phyloP scores from a whole-genome alignment of 2,329 filamentous ascomycete genomes.

The Colletotrichum abscissum region DNA sequence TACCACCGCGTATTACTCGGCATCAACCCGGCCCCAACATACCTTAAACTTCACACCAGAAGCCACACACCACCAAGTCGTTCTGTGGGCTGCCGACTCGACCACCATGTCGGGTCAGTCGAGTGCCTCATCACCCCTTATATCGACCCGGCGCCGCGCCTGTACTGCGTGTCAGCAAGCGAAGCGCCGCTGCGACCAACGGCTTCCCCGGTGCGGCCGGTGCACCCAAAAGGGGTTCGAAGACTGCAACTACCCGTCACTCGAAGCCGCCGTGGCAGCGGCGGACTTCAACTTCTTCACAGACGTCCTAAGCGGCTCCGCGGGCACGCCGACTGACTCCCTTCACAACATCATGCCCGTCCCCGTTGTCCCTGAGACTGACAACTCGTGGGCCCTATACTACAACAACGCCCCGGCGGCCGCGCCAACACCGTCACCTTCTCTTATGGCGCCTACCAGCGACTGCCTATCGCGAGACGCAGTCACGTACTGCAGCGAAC shows the following conservation, averaged over 20 bases:
- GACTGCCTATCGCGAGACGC: constrained; percentile 28
- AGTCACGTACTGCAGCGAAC: constrained; percentile 35
- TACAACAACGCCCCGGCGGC: constrained; percentile 24
- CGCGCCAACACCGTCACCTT: constrained; percentile 18
- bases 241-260: constrained; percentile 40
- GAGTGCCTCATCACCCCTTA: constrained; percentile 32
- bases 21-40: constrained; percentile 2
- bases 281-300: constrained; percentile 43
- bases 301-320: constrained; percentile 34
- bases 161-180: constrained; percentile 49
- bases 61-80: background rate
- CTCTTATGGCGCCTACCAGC: constrained; percentile 14
- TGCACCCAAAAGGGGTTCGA: constrained; percentile 42
- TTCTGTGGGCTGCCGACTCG: constrained; percentile 16
- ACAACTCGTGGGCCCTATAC: constrained; percentile 33
- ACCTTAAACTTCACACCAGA: background rate
- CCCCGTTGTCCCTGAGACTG: constrained; percentile 21
- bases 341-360: constrained; percentile 31
- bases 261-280: constrained; percentile 36
- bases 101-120: constrained; percentile 34
- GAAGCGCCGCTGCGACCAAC: constrained; percentile 51
- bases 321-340: constrained; percentile 18
- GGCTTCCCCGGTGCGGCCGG: constrained; percentile 45
- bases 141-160: constrained; percentile 43
- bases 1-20: background rate